Evolutionary conservation across 352 stramenopile genomes (phyloP), one percentile per base, ranked within the genome.

Genomic region (Aphanomyces cochlioides): DNA sequence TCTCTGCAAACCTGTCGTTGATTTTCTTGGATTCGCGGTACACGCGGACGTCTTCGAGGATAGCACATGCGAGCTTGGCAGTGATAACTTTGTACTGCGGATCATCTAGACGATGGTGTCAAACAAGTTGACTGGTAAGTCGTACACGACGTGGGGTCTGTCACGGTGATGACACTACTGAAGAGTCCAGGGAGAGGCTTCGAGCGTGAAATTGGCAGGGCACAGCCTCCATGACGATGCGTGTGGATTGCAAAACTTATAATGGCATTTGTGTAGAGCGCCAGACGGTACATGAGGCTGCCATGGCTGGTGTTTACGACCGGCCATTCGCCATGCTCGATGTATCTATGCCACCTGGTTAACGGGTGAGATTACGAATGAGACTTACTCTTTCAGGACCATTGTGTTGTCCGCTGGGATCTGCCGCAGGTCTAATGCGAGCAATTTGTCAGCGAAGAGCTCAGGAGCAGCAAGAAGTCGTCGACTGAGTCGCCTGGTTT

Each of bases 31-130:
- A 78, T 34, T 77, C 81, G 34, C 85, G 81, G 59, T 89, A 88
- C 40, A 93, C 85, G 7, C 75, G 79, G 1, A 88, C 81, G 59
- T 92, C 83, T 10, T 79, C 67, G 0, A 94, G 78, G 12, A 88
- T 66, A 1, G 82, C 81, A 5, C 91, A 79, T 36, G 92, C 67
- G 10, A 94, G 71, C 47, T 92, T 74, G 47, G 83, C 73, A 4
- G 76, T 66, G 0, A 77, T 78, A 5, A 13, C 53, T n/a, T 72
- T 65, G 36, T 67, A 50, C 13, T 13, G 34, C 7, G 28, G 15
- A 38, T 54, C 58, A 36, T 60, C 71, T 57, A 71, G 73, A 2
- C 61, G 73, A n/a, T 75, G 57, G 6, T 68, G 34, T 48, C 5
- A 41, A 28, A 28, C 12, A 7, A 43, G 53, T 10, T 36, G 65